Evolutionary conservation across 176 grass and related monocot genomes (phyloP).

Genomic region (Musa troglodytarum): DNA sequence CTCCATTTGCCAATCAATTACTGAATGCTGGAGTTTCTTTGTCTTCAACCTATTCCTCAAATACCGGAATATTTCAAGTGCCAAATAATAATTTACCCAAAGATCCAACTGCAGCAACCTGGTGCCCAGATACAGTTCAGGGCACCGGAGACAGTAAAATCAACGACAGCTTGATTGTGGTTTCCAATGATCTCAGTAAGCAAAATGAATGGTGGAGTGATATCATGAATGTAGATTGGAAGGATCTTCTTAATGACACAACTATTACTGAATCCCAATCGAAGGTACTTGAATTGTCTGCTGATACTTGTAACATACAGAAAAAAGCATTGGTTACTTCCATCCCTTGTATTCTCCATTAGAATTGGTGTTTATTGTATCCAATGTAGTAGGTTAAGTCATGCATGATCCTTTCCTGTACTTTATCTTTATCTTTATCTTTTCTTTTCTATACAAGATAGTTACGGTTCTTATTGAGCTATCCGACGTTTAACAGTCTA

Average conservation of each 20-base stretch:
- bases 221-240: constrained; percentile 82
- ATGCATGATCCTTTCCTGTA: too few relatives aligned
- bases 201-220: constrained; percentile 75
- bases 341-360: neutral
- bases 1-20: constrained; percentile 19
- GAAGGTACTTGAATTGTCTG: constrained; percentile 33
- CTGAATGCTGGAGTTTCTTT: constrained; percentile 17
- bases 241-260: constrained; percentile 55
- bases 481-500: too few relatives aligned
- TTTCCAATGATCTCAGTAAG: constrained; percentile 47
- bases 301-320: neutral
- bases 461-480: too few relatives aligned
- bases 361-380: neutral
- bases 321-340: neutral
- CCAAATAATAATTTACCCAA: constrained; percentile 14
- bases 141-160: constrained; percentile 32
- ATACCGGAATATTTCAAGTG: constrained; percentile 14
- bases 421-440: too few relatives aligned
- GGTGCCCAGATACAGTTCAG: constrained; percentile 35
- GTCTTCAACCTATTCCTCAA: constrained; percentile 13
- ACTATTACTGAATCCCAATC: constrained; percentile 36
- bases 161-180: constrained; percentile 21
- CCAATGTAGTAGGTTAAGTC: neutral
- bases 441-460: too few relatives aligned
- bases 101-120: constrained; percentile 24